Evolutionary conservation across 192 early-diverging fungal species (phyloP).

Genomic region (Lunasporangiospora selenospora): DNA sequence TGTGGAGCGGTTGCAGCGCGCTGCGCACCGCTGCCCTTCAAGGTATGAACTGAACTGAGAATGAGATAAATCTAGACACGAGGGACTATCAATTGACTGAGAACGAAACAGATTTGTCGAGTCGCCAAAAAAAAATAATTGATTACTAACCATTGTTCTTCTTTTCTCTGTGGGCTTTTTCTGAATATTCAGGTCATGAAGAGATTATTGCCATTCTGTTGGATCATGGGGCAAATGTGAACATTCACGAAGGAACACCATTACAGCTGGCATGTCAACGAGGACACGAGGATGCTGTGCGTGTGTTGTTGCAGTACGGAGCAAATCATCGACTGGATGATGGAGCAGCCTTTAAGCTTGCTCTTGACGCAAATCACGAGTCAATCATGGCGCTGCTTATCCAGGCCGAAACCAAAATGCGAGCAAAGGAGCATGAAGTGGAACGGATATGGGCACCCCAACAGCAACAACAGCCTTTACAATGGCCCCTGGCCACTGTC

Average conservation of each 20-base stretch:
- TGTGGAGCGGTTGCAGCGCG: constrained; percentile 38
- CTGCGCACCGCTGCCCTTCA: constrained; percentile 28
- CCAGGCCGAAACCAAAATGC: constrained; percentile 36
- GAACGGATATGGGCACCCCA: no score
- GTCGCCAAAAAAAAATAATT: no score
- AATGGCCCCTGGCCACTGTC: no score
- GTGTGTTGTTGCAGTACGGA: constrained; percentile 24
- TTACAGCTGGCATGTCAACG: constrained; percentile 40
- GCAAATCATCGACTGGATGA: constrained; percentile 45
- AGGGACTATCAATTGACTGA: no score
- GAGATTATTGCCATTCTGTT: constrained; percentile 26
- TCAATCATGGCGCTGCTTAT: constrained; percentile 24
- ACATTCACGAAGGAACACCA: constrained; percentile 45
- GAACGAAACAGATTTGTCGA: no score
- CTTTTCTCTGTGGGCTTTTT: no score
- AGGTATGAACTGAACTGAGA: constrained; percentile 13
- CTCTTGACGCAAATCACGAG: constrained; percentile 36
- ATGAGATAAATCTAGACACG: no score
- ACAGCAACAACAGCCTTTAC: no score
- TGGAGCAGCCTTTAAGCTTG: constrained; percentile 39
- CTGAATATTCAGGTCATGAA: constrained; percentile 13
- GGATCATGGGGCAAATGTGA: constrained; percentile 42
- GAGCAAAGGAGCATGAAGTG: constrained; percentile 28
- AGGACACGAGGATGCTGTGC: constrained; percentile 35
- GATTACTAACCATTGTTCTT: no score